These are phyloP conservation scores for Mycena crocata DNA, from an alignment of 768 basidiomycete genomes.

Conservation along the genomic window DNA sequence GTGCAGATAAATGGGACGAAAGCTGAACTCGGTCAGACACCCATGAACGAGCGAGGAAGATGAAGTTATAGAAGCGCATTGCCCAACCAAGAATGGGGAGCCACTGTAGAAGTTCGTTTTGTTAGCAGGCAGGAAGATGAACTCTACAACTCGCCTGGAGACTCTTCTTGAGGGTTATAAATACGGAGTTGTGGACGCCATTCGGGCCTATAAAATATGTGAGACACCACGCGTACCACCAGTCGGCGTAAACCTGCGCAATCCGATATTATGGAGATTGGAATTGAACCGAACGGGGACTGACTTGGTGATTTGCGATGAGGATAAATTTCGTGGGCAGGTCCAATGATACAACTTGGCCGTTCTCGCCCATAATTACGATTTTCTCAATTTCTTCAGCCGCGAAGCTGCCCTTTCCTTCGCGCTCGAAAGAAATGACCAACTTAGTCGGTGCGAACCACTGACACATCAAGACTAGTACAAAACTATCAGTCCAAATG, in stretches of 20 bases:
- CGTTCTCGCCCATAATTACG: constrained; percentile 66
- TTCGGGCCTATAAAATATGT: constrained; percentile 76
- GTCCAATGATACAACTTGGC: constrained; percentile 69
- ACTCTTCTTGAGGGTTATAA: constrained; percentile 93
- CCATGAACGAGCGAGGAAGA: constrained; percentile 94
- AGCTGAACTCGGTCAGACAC: constrained; percentile 82
- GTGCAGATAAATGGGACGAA: constrained; percentile 69
- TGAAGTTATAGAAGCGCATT: constrained; percentile 96
- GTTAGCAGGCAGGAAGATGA: neutral
- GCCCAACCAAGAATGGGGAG: constrained; percentile 93
- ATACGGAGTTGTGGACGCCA: constrained; percentile 75
- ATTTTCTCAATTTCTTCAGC: constrained; percentile 68
- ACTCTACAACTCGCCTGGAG: constrained; percentile 67
- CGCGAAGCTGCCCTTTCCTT: constrained; percentile 74
- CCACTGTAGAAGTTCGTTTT: constrained; percentile 41
- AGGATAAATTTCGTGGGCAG: constrained; percentile 85
- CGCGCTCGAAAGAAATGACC: constrained; percentile 77
- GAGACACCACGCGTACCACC: constrained; percentile 92
- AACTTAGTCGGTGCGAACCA: constrained; percentile 86
- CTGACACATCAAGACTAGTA: constrained; percentile 79
- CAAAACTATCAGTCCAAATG: neutral
- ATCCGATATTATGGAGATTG: neutral
- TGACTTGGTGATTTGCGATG: constrained; percentile 94
- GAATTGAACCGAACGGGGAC: constrained; percentile 27
- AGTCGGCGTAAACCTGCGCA: constrained; percentile 77